Conservation (phyloP, 2,329 filamentous ascomycete genomes). For the Colletotrichum filicis region DNA sequence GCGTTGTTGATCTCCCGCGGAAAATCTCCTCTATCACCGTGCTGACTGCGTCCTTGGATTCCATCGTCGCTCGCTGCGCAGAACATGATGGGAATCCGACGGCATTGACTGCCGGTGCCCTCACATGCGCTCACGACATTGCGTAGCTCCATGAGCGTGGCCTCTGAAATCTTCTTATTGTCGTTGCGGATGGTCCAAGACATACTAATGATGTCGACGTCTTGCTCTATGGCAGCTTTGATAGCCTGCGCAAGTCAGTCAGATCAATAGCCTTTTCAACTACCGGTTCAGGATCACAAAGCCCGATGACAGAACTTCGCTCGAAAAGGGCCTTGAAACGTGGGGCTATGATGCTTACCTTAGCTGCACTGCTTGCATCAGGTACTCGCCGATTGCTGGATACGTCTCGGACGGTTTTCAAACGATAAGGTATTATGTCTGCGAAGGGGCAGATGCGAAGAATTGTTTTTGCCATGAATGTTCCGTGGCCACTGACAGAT, state of each 20-base stretch:
- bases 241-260: constrained; percentile 35
- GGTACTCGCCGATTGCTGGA: not conserved
- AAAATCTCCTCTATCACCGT: not conserved
- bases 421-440: constrained; percentile 38
- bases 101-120: not conserved
- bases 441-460: constrained; percentile 40
- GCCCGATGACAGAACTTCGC: not conserved
- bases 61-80: constrained; percentile 48
- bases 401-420: constrained; percentile 32
- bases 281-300: not conserved
- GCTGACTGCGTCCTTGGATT: not conserved
- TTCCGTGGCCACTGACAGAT: constrained; percentile 41
- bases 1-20: not conserved
- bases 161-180: not conserved
- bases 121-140: constrained; percentile 34
- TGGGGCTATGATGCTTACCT: not conserved
- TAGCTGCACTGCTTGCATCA: not conserved
- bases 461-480: constrained; percentile 42
- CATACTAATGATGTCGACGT: constrained; percentile 45
- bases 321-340: not conserved
- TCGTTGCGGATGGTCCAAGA: constrained; percentile 41
- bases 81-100: constrained; percentile 48
- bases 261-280: not conserved
- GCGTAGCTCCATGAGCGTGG: constrained; percentile 31
- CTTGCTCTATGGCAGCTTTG: constrained; percentile 34